phyloP scores from a whole-genome alignment of 805 yeast genomes.

The Candida silvicultrix region DNA sequence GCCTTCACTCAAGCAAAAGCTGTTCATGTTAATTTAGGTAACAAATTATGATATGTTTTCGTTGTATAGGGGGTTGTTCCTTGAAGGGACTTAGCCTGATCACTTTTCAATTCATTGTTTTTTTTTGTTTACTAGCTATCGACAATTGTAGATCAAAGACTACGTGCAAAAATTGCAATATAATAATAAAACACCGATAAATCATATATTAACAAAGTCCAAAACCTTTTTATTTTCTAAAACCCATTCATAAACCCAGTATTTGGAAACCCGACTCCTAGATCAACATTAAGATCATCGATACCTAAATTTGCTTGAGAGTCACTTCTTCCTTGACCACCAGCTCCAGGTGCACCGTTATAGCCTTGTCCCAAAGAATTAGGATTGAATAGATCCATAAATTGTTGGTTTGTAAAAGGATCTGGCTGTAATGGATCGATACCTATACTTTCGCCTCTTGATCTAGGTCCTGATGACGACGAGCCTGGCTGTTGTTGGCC shows the following conservation, averaged over 20 bases:
- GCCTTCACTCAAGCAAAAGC: slow-evolving; percentile 63
- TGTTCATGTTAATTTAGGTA: slow-evolving; percentile 60
- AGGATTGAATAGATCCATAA: slow-evolving; percentile 18
- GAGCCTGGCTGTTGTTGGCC: not conserved
- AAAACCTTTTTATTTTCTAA: not conserved
- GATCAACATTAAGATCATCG: slow-evolving; percentile 7
- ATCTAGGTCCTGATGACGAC: not conserved
- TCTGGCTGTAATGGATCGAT: slow-evolving; percentile 23
- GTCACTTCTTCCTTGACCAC: not conserved
- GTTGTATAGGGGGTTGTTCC: too few relatives aligned
- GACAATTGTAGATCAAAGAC: too few relatives aligned
- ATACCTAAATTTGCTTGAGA: not conserved
- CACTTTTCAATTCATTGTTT: not conserved
- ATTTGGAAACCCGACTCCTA: slow-evolving; percentile 4
- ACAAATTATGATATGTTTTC: slow-evolving; percentile 11
- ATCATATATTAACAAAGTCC: not conserved
- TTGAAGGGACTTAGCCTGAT: not conserved
- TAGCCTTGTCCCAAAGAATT: slow-evolving; percentile 3
- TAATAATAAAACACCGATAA: not conserved
- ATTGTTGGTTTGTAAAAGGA: slow-evolving; percentile 11
- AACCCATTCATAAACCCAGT: slow-evolving; percentile 10
- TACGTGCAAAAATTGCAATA: too few relatives aligned
- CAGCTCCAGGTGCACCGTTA: not conserved
- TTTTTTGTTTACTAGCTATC: not conserved
- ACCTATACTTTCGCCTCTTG: slow-evolving; percentile 12